phyloP scores from a whole-genome alignment of 176 grass and related monocot species.

The Lolium rigidum region DNA sequence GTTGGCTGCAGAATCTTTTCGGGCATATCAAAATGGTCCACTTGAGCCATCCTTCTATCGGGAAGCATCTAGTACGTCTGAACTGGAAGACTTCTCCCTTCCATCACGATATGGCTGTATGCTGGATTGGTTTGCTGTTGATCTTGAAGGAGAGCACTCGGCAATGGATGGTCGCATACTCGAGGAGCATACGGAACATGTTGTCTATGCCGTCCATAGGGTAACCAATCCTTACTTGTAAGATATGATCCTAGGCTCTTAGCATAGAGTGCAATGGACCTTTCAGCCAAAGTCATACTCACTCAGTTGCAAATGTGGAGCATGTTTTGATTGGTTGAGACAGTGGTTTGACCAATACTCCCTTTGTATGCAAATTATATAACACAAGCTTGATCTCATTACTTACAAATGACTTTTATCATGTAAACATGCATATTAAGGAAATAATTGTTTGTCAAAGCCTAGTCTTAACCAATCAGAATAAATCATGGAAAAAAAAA shows the following conservation, averaged over 20 bases:
- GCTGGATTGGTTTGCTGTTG: constrained; percentile 95
- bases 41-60: constrained; percentile 79
- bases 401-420: background rate
- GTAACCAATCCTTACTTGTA: constrained; percentile 53
- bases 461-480: background rate
- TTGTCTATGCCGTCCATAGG: constrained; percentile 92
- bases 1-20: constrained; percentile 84
- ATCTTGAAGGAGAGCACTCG: constrained; percentile 97
- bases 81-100: constrained; percentile 57
- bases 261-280: constrained; percentile 17
- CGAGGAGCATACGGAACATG: constrained; percentile 94
- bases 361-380: background rate
- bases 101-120: constrained; percentile 65
- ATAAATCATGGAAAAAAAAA: background rate
- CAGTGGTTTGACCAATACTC: background rate
- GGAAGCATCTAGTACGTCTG: constrained; percentile 63
- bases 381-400: background rate
- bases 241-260: constrained; percentile 36
- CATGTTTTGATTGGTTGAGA: constrained; percentile 8
- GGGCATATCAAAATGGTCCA: constrained; percentile 91
- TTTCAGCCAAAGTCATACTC: background rate
- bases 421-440: constrained; percentile 2
- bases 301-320: background rate
- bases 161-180: constrained; percentile 97
- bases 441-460: constrained; percentile 3